Evolutionary conservation across 768 basidiomycete species (phyloP).

Genomic region (Pleurotus ostreatus): DNA sequence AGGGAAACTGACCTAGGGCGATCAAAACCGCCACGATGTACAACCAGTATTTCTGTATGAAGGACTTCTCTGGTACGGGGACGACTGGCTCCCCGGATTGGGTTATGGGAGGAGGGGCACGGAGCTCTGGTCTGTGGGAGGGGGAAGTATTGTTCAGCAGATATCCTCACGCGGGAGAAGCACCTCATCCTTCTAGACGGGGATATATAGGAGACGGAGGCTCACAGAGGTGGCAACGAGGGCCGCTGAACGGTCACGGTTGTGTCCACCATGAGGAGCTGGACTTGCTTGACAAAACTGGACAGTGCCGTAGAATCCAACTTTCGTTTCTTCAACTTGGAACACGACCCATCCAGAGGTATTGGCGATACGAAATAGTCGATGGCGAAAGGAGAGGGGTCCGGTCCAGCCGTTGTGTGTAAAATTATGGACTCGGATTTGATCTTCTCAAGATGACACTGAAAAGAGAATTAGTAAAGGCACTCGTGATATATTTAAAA

Average conservation of each 20-base stretch:
- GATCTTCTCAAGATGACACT: constrained; percentile 67
- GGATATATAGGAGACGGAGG: constrained; percentile 6
- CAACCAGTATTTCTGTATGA: constrained; percentile 90
- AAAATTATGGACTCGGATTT: constrained; percentile 55
- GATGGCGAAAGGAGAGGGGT: constrained; percentile 52
- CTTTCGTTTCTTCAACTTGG: constrained; percentile 21
- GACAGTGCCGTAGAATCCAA: background rate
- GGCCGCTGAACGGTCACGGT: constrained; percentile 45
- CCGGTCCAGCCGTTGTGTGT: constrained; percentile 39
- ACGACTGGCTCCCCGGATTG: constrained; percentile 50
- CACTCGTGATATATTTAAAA: too few species aligned
- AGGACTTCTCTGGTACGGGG: constrained; percentile 66
- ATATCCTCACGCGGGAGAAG: background rate
- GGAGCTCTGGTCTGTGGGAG: constrained; percentile 57
- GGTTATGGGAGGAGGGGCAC: constrained; percentile 64
- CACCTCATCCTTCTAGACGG: background rate
- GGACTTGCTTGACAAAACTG: background rate
- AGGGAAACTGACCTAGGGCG: constrained; percentile 44
- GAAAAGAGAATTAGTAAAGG: background rate
- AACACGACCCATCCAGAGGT: constrained; percentile 69
- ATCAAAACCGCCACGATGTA: constrained; percentile 62
- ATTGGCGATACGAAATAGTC: constrained; percentile 71
- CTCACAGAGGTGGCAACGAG: constrained; percentile 56
- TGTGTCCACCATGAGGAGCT: constrained; percentile 26
- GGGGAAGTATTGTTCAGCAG: constrained; percentile 2